Evolutionary conservation across 225 moss, liverwort and hornwort genomes (phyloP), one percentile per base, ranked within the genome.

Genomic region (Thuidium tamariscinum): DNA sequence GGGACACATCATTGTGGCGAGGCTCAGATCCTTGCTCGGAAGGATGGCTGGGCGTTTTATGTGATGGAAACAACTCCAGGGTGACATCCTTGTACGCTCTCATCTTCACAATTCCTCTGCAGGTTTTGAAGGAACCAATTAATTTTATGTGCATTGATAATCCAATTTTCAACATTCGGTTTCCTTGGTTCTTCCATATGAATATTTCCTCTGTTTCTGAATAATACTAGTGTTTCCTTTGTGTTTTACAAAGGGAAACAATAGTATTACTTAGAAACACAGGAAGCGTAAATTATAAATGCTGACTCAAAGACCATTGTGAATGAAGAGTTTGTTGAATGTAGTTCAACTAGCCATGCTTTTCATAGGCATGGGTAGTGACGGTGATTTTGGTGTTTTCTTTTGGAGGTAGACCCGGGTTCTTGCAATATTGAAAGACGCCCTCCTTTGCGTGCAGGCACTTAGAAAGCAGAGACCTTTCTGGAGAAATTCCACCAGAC

Each of bases 21-120:
- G 77, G 85, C 10, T 51, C 83, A 32, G 91, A 91, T 82, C 91
- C 89, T 85, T 91, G 91, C 79, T 48, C 20, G 30, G 87, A 84
- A 55, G 60, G 18, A 71, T 91, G 91, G 91, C 7, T 83, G 59
- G 91, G 91, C 46, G 71, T 91, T 22, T 10, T 63, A 0, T 91
- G 91, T 49, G 87, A 91, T 60, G 63, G 9, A 36, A 89, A 54
- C 77, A 87, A 82, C 63, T 82, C 51, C 73, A 89, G 85, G 55
- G 89, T 91, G 77, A 89, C 44, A 57, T 77, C 81, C 52, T 87
- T 91, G 91, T 91, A 57, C 36, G 87, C 76, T 66, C 74, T 36
- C 46, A 13, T 73, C 81, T 14, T 81, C 4, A 37, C 76, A 16
- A 44, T n/a, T 22, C 21, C 34, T 29, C 34, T 37, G n/a, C 48